A percentile compares a stretch with the other conserved stretches of the same genome.
Evolutionary conservation across 441 rosid species (phyloP).

Genomic region (Gossypium gossypioides): DNA sequence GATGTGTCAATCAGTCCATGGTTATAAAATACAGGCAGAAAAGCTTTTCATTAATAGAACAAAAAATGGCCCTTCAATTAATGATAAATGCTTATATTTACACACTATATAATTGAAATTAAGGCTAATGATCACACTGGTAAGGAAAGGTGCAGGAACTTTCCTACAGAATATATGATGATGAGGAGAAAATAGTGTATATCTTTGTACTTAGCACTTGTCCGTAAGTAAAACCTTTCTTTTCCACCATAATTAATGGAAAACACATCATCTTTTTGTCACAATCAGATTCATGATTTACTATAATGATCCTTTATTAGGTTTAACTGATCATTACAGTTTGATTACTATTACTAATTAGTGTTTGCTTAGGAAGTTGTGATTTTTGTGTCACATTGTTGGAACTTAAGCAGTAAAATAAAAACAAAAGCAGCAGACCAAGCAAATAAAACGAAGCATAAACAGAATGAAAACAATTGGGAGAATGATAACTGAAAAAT

Average conservation of each 20-base stretch:
- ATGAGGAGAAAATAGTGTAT: conserved; percentile 11
- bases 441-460: no score
- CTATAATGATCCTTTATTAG: not conserved
- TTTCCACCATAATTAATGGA: conserved; percentile 12
- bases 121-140: not conserved
- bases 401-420: no score
- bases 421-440: no score
- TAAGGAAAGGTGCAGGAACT: conserved; percentile 32
- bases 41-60: not conserved
- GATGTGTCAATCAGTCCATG: not conserved
- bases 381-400: not conserved
- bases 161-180: conserved; percentile 19
- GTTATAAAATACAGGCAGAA: not conserved
- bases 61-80: not conserved
- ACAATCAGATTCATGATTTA: conserved; percentile 19
- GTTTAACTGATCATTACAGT: not conserved
- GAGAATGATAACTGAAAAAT: no score
- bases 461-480: no score
- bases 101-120: not conserved
- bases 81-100: not conserved
- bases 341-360: not conserved
- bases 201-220: conserved; percentile 25
- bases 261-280: conserved; percentile 20
- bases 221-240: conserved; percentile 14
- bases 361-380: not conserved